Base-by-base conservation (phyloP, 805 yeast species). In the Clavispora phyllophila region DNA sequence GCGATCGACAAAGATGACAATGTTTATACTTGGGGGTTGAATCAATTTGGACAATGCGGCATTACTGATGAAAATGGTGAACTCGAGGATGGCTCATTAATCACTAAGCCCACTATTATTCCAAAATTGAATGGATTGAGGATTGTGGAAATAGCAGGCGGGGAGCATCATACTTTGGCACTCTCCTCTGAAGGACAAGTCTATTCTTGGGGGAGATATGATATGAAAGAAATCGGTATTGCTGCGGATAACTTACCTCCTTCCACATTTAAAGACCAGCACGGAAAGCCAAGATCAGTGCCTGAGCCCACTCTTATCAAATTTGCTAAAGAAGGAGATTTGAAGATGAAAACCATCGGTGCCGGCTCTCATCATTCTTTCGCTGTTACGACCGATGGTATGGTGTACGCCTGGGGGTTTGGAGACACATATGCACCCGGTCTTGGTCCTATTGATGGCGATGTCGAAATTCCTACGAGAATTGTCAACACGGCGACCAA, bases 341-440 rank as follows among this genome's bases (percentile, higher is more conserved):
- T 67, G 25, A 62, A 61, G 40, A 56, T 63, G 35, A 67, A 66
- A 45, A 45, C 64, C 0, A 71, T 91, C 35, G 84, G 95, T 6
- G 79, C 84, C 28, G 99, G 99, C 1, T 83, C 96, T 1, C 98
- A 93, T 56, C 99, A 93, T 61, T 84, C 95, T 2, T 66, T 93
- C 42, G 97, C 96, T 1, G 75, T 90, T 5, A 79, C 95, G 3
- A 76, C 72, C 18, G 88, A 87, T 54, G 99, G 99, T 12, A 68
- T 86, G 40, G 86, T 81, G 1, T 93, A 81, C 68, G 79, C 97
- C 1, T 93, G 99, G 99, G 99, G 99, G 1, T 93, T 90, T 60
- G 97, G 95, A 36, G 98, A 91, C 52, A 90, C 96, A 1, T 93
- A 88, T 64, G 99, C 96, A 15, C 82, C 91, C 25, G 99, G 99